Evolutionary conservation across 495 filamentous ascomycete genomes (phyloP).

Genomic region (Talaromyces trachyspermus): DNA sequence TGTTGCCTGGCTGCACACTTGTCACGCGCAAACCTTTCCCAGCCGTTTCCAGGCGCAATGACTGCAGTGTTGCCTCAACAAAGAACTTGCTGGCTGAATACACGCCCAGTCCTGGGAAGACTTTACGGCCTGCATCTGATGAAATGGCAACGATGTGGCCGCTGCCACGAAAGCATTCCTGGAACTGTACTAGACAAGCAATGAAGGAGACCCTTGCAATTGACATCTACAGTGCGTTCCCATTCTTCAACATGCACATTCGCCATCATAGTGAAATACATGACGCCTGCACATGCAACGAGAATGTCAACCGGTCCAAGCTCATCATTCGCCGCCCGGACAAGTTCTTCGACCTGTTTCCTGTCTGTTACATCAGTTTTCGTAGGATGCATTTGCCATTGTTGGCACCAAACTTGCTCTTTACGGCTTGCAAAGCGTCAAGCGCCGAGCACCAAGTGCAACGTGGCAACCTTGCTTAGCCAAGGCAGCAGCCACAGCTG

Average conservation of each 20-base stretch:
- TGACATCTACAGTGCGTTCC: conserved; percentile 64
- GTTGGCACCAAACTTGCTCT: conserved; percentile 36
- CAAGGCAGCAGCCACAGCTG: conserved; percentile 40
- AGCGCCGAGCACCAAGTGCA: conserved; percentile 54
- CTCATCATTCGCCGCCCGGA: conserved; percentile 40
- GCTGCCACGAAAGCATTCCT: conserved; percentile 50
- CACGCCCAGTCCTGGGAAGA: conserved; percentile 65
- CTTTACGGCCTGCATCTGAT: conserved; percentile 61
- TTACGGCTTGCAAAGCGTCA: conserved; percentile 50
- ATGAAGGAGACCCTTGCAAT: conserved; percentile 65
- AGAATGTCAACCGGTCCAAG: conserved; percentile 61
- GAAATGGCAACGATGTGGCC: conserved; percentile 64
- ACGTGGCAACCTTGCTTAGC: conserved; percentile 53
- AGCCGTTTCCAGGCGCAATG: conserved; percentile 57
- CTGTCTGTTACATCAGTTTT: conserved; percentile 54
- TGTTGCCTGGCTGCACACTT: conserved; percentile 60
- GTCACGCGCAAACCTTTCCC: conserved; percentile 58
- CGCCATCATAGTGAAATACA: conserved; percentile 72
- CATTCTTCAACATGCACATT: conserved; percentile 57
- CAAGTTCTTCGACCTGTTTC: conserved; percentile 47
- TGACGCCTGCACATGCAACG: conserved; percentile 62
- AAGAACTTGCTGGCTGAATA: conserved; percentile 70
- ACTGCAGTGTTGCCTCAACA: conserved; percentile 62
- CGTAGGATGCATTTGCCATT: conserved; percentile 51
- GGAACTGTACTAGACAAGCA: conserved; percentile 52